Percentiles rank a stretch among this genome's conserved stretches.
Evolutionary conservation across 2,329 filamentous ascomycete genomes (phyloP).

Genomic region (Annulohypoxylon truncatum): DNA sequence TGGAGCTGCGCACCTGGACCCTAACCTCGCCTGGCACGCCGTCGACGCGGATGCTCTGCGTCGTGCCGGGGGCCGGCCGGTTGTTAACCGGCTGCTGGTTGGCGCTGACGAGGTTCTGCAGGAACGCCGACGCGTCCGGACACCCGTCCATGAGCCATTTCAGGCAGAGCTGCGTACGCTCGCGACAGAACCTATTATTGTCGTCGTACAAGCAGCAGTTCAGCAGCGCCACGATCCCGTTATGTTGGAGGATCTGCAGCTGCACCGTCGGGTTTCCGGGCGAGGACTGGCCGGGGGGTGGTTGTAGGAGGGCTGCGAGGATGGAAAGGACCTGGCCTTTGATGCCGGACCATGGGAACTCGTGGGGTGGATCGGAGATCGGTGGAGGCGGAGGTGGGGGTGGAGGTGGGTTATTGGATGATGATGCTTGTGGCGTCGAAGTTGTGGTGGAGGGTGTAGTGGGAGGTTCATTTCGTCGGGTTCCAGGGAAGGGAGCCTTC

Average conservation of each 20-base stretch:
- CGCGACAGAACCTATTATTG: conserved; percentile 92
- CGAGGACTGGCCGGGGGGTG: conserved; percentile 70
- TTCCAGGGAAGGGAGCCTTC: conserved; percentile 76
- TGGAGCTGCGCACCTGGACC: conserved; percentile 61
- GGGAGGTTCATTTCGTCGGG: conserved; percentile 42
- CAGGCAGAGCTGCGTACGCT: conserved; percentile 89
- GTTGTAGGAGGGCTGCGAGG: conserved; percentile 88
- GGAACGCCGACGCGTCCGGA: conserved; percentile 76
- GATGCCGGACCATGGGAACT: conserved; percentile 77
- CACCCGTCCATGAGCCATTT: conserved; percentile 84
- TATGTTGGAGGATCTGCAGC: conserved; percentile 84
- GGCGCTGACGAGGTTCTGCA: conserved; percentile 68
- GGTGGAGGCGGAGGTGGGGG: conserved; percentile 59
- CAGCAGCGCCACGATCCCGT: conserved; percentile 87
- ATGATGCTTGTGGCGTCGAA: conserved; percentile 46
- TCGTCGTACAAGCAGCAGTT: conserved; percentile 93
- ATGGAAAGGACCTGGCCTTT: conserved; percentile 95
- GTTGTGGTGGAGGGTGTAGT: conserved; percentile 43
- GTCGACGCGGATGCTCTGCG: conserved; percentile 63
- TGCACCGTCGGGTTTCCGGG: conserved; percentile 81
- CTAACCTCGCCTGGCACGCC: conserved; percentile 68
- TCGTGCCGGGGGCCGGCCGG: conserved; percentile 46
- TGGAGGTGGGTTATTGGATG: conserved; percentile 53
- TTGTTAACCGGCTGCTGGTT: conserved; percentile 32
- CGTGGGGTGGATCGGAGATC: conserved; percentile 72